A percentile compares a stretch with the other conserved stretches of the same genome.
phyloP scores from a whole-genome alignment of 768 basidiomycete species.

The Kwoniella bestiolae region DNA sequence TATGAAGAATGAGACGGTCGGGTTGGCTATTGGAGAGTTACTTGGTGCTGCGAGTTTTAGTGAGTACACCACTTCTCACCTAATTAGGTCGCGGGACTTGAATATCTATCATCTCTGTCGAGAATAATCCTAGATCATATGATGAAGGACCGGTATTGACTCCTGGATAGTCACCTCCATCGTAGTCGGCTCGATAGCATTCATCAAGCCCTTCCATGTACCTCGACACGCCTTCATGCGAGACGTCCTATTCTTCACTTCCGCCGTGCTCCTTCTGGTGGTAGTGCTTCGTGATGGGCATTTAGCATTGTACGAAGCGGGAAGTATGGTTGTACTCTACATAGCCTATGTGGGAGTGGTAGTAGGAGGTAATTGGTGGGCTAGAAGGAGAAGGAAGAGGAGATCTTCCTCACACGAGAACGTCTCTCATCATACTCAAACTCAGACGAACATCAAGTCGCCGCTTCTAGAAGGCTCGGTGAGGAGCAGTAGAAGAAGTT shows the following conservation, averaged over 20 bases:
- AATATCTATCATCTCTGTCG: neutral
- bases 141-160: no score
- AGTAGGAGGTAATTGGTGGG: slow-evolving; percentile 76
- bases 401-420: slow-evolving; percentile 47
- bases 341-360: slow-evolving; percentile 76
- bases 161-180: slow-evolving; percentile 71
- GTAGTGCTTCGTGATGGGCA: slow-evolving; percentile 75
- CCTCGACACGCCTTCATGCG: slow-evolving; percentile 79
- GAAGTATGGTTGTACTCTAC: slow-evolving; percentile 73
- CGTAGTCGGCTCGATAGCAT: slow-evolving; percentile 96
- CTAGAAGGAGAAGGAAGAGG: slow-evolving; percentile 63
- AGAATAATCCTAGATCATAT: neutral
- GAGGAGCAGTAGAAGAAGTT: slow-evolving; percentile 64
- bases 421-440: slow-evolving; percentile 40
- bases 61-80: slow-evolving; percentile 18
- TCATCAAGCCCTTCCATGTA: slow-evolving; percentile 92
- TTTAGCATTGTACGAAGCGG: slow-evolving; percentile 75
- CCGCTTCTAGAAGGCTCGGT: slow-evolving; percentile 12
- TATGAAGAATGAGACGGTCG: slow-evolving; percentile 80
- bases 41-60: slow-evolving; percentile 92
- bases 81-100: no score
- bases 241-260: slow-evolving; percentile 92
- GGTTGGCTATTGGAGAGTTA: slow-evolving; percentile 90
- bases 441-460: slow-evolving; percentile 57
- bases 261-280: slow-evolving; percentile 76